phyloP scores from a whole-genome alignment of 108 stramenopile genomes.

The Conticribra guillardii region DNA sequence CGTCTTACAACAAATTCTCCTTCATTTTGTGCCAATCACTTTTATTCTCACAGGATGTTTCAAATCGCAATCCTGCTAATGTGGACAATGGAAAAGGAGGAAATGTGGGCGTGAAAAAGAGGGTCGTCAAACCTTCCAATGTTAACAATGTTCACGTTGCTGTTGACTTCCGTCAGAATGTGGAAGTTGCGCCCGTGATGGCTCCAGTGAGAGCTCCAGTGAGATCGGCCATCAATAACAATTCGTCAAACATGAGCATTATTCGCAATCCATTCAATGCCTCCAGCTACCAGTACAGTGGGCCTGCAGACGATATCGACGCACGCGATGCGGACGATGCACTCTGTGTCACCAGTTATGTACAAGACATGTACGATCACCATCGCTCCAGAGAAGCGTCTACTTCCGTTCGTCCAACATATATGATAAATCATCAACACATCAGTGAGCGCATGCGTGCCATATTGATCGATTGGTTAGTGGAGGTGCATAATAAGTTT shows the following conservation, averaged over 20 bases:
- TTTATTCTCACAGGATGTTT: not conserved
- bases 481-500: slow-evolving; percentile 99
- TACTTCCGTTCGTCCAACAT: slow-evolving; percentile 84
- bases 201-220: not conserved
- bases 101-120: not conserved
- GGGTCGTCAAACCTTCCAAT: not conserved
- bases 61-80: not conserved
- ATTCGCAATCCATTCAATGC: slow-evolving; percentile 7
- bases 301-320: slow-evolving; percentile 92
- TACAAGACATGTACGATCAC: slow-evolving; percentile 95
- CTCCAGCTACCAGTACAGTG: slow-evolving; percentile 71
- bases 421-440: slow-evolving; percentile 89
- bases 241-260: not conserved
- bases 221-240: not conserved
- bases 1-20: not conserved
- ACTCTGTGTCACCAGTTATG: slow-evolving; percentile 92
- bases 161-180: slow-evolving; percentile 21
- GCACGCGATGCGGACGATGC: slow-evolving; percentile 93
- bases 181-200: slow-evolving; percentile 2
- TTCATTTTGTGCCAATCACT: not conserved
- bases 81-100: not conserved
- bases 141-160: slow-evolving; percentile 9
- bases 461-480: slow-evolving; percentile 98
- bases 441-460: slow-evolving; percentile 96
- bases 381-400: slow-evolving; percentile 82